phyloP scores from a whole-genome alignment of 202 grass and related monocot genomes.

The Eragrostis tef region DNA sequence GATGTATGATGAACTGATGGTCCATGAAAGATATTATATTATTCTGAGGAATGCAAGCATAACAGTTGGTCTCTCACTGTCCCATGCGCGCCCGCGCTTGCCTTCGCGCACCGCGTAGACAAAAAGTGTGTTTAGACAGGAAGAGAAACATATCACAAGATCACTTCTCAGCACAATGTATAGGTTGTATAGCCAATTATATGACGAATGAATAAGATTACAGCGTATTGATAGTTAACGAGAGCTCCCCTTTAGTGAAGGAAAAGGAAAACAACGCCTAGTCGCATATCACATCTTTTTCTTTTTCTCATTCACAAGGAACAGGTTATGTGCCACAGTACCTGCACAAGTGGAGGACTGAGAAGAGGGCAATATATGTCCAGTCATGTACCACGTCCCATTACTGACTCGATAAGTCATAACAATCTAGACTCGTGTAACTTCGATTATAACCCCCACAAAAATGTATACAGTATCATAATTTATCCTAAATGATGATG shows the following conservation, averaged over 20 bases:
- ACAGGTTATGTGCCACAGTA: background rate
- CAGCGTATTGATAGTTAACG: background rate
- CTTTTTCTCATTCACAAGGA: background rate
- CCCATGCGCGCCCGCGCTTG: background rate
- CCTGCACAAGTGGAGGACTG: background rate
- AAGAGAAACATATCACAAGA: background rate
- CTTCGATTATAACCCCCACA: background rate
- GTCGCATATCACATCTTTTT: background rate
- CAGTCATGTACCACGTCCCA: background rate
- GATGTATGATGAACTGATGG: background rate
- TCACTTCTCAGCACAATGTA: background rate
- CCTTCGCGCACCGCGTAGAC: background rate
- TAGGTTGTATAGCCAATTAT: too few species aligned
- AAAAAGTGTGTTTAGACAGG: background rate
- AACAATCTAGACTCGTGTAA: too few species aligned
- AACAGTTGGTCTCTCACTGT: background rate
- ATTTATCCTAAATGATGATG: slow-evolving; percentile 23
- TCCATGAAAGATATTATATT: too few species aligned
- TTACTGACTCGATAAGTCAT: too few species aligned
- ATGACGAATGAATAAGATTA: background rate
- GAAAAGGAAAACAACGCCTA: background rate
- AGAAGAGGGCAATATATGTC: background rate
- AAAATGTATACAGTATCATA: background rate
- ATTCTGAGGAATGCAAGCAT: background rate
- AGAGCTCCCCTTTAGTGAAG: too few species aligned